Base-by-base conservation (phyloP, 257 asterid genomes). In the Solanum stenotomum region DNA sequence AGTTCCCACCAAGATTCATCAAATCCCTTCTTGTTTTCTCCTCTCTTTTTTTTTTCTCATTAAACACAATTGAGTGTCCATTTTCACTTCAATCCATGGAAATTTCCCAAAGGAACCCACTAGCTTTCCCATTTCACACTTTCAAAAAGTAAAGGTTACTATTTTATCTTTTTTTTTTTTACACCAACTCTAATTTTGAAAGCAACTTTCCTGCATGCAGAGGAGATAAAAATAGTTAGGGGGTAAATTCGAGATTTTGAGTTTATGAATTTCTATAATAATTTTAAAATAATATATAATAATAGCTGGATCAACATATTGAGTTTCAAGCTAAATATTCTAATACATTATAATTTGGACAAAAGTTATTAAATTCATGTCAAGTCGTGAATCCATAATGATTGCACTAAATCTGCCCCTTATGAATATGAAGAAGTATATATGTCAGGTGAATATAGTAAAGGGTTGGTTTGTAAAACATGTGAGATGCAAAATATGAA, bases 1-100 rank as follows among this genome's bases (percentile, higher is more conserved):
- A 91, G 90, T 90, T 91, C 97, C 94, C 93, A 90, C 93, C 92
- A 94, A 94, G 95, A 94, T 93, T 72, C 92, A 88, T 92, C 91
- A 88, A 83, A 35, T 77, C 85, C 87, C 81, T 82, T 27, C 8
- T 79, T 79, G 61, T 31, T 42, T 12, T 75, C 81, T 22, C 14
- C 10, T 15, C 3, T 2, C 0, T 18, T 18, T 56, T 33, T 20
- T 74, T 85, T 90, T 88, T 88, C 91, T 89, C 56, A 90, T 87
- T 88, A 87, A 52, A 90, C 87, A 89, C 87, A 79, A 44, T 27
- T 84, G 90, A 88, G 89, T 82, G 90, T 90, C 87, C 85, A 0
- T 91, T 81, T 88, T 90, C 90, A 89, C 65, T 78, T 42, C 63
- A 87, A 70, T 86, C 90, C 92, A 37, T 74, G 68, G 33, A 84